Evolutionary conservation across 1,284 basidiomycete genomes (phyloP), one percentile per base, ranked within the genome.

Genomic region (Cutaneotrichosporon cyanovorans): DNA sequence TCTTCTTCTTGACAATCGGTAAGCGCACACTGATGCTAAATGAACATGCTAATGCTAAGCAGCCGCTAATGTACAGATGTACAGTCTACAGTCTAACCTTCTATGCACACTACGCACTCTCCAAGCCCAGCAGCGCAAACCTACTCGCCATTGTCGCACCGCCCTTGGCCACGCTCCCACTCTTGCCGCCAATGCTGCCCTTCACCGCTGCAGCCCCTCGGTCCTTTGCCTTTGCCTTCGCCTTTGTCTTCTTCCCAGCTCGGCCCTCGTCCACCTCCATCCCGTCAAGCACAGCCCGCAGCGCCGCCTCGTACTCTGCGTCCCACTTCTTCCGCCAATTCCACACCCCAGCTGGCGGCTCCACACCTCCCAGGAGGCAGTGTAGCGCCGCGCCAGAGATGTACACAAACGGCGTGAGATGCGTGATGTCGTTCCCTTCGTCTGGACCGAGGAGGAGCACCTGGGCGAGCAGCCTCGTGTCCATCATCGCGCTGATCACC

Each of bases 401-500:
- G 49, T 65, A 68, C 3, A 62, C 42, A 44, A 55, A 66, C 8
- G 66, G 63, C 8, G 49, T 56, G 2, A 60, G 37, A 42, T 69
- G 66, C 1, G 62, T 63, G 10, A 49, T 37, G 11, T 32, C 21
- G 14, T 18, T 5, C 6, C 19, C 32, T n/a, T 39, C 39, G 2
- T 34, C 31, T 11, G 40, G 33, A 22, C 15, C 22, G 21, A 72
- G 54, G 8, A 70, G 58, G 11, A 72, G 55, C 4, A 67, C 48
- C 42, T 71, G 66, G 8, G 69, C 63, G 10, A 72, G 58, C 6
- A 58, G 30, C 5, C 54, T 41, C 4, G 54, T 36, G 40, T 70
- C 68, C 0, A 55, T 46, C 48, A 84, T 61, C 2, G 81, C 77
- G 44, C 77, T 75, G 2, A 80, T 68, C 7, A 81, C 59, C 58